phyloP scores from a whole-genome alignment of 176 grass and related monocot species.

The Saccharum spontaneum region DNA sequence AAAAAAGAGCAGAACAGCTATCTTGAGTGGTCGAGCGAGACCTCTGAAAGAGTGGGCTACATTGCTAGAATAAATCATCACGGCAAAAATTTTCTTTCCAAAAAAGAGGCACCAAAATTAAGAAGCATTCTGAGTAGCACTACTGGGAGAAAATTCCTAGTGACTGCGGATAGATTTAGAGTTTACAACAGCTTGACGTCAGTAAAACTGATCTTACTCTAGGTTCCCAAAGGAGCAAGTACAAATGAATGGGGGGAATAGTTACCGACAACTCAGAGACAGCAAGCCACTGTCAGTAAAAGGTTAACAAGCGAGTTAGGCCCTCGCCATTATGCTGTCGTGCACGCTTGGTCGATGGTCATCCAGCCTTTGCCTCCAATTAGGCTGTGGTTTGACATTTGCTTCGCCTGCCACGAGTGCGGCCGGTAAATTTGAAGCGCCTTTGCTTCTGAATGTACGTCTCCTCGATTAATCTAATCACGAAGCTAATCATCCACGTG shows the following conservation, averaged over 20 bases:
- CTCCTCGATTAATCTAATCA: not conserved
- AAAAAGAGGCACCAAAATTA: not conserved
- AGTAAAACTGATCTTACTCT: too few relatives aligned
- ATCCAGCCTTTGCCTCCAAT: not conserved
- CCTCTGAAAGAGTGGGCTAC: not conserved
- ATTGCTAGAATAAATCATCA: not conserved
- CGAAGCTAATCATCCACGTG: not conserved
- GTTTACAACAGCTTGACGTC: too few relatives aligned
- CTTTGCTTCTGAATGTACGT: constrained; percentile 28
- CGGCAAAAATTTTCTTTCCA: not conserved
- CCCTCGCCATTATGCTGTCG: constrained; percentile 6
- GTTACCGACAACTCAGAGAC: not conserved
- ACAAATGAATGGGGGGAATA: not conserved
- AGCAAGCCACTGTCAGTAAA: constrained; percentile 5
- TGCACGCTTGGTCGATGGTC: not conserved
- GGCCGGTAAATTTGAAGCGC: not conserved
- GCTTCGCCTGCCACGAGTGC: not conserved
- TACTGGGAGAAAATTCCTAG: too few relatives aligned
- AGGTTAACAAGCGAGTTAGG: not conserved
- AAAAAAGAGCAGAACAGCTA: not conserved
- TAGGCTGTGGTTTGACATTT: constrained; percentile 9
- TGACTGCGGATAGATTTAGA: too few relatives aligned
- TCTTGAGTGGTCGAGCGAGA: not conserved
- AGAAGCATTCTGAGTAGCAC: not conserved
- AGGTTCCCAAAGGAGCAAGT: not conserved